Percentiles rank a stretch among this genome's conserved stretches.
These are phyloP conservation scores for Pichia terricola DNA, from an alignment of 1,139 yeast genomes.

Conservation along the genomic window DNA sequence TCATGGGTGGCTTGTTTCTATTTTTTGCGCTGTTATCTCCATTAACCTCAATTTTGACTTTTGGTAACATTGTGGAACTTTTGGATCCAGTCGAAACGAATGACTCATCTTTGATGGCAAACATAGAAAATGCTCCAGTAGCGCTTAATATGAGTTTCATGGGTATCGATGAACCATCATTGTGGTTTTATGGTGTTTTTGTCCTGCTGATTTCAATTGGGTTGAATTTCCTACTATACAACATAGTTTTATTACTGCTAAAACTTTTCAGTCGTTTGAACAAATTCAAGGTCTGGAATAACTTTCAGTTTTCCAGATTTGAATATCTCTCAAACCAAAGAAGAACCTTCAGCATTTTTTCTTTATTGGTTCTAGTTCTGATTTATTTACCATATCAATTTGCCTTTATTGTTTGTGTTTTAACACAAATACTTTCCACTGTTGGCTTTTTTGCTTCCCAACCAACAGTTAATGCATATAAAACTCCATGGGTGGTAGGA, in stretches of 20 bases:
- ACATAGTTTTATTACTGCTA: constrained; percentile 4
- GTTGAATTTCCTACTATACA: constrained; percentile 25
- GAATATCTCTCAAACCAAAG: constrained; percentile 8
- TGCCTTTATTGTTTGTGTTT: constrained; percentile 50
- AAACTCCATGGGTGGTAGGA: background rate
- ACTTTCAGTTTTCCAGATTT: constrained; percentile 2
- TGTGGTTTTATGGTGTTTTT: constrained; percentile 52
- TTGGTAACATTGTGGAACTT: constrained; percentile 26
- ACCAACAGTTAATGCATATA: constrained; percentile 8
- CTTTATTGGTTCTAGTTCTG: constrained; percentile 38
- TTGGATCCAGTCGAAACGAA: constrained; percentile 46
- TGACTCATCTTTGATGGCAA: constrained; percentile 25
- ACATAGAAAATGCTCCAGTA: constrained; percentile 23
- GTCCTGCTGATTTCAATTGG: constrained; percentile 46
- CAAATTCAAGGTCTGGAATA: constrained; percentile 3
- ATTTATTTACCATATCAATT: constrained; percentile 72
- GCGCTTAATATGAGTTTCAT: constrained; percentile 40
- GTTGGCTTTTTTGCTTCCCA: constrained; percentile 1
- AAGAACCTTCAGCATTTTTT: constrained; percentile 25
- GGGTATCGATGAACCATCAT: constrained; percentile 52
- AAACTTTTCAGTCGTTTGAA: background rate
- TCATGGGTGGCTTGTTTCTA: constrained; percentile 19
- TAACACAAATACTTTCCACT: constrained; percentile 35
- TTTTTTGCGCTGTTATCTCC: constrained; percentile 30
- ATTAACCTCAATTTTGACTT: constrained; percentile 22